Evolutionary conservation across 2,329 filamentous ascomycete genomes (phyloP).

Genomic region (Fusarium hainanense): DNA sequence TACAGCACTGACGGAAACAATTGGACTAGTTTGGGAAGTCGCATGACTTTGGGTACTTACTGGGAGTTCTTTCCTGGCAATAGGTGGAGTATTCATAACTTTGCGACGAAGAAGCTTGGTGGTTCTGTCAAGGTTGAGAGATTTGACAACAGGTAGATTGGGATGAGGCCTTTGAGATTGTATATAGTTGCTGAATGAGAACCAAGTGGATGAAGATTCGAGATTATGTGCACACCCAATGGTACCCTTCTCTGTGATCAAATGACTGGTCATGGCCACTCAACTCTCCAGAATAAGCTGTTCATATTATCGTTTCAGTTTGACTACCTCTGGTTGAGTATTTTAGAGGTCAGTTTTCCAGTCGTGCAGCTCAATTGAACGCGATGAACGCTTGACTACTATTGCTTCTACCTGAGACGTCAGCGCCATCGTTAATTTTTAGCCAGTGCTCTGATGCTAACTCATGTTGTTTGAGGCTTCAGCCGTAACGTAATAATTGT

Average conservation of each 20-base stretch:
- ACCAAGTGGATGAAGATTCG: rapidly evolving
- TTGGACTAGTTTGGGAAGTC: background rate
- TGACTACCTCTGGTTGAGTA: rapidly evolving
- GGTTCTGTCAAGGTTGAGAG: constrained; percentile 5
- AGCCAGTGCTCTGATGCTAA: too few species aligned
- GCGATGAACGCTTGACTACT: too few species aligned
- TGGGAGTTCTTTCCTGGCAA: constrained; percentile 17
- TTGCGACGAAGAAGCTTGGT: background rate
- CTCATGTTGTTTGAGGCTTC: too few species aligned
- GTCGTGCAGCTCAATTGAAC: too few species aligned
- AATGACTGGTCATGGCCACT: too few species aligned
- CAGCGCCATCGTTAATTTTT: too few species aligned
- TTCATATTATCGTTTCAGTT: background rate
- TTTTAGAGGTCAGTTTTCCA: too few species aligned
- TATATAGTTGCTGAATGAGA: background rate
- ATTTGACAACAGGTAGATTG: background rate
- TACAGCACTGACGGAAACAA: constrained; percentile 3
- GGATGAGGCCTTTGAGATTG: background rate
- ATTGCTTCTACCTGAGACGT: too few species aligned
- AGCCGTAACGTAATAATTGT: too few species aligned
- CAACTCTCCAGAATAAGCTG: too few species aligned
- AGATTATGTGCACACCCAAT: background rate
- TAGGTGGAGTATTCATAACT: constrained; percentile 14
- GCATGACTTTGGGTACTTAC: constrained; percentile 2
- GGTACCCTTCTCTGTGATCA: background rate